A percentile compares a stretch with the other conserved stretches of the same genome.
Conservation (phyloP, 1,284 basidiomycete genomes). For the Rhodotorula sp. region DNA sequence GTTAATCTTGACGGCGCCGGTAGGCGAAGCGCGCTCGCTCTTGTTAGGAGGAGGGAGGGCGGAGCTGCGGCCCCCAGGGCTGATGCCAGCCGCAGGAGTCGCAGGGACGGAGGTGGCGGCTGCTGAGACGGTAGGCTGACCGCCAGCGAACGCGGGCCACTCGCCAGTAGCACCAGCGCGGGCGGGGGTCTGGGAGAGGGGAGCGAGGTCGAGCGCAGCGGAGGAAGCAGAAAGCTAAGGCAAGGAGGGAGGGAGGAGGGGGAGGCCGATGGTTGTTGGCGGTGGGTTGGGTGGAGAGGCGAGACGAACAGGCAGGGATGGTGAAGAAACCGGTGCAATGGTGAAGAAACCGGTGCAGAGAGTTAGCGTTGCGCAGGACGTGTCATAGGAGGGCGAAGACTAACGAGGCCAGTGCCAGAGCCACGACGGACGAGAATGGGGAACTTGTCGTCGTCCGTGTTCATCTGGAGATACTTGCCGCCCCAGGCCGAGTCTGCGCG, state of each 20-base stretch:
- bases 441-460: conserved; percentile 82
- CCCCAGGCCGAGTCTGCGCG: conserved; percentile 56
- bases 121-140: conserved; percentile 22
- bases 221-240: conserved; percentile 71
- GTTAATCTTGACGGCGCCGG: conserved; percentile 16
- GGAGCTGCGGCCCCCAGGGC: conserved; percentile 11
- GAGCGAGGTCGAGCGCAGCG: conserved; percentile 86
- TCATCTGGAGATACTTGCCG: conserved; percentile 84
- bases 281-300: not conserved
- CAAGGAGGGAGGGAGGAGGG: not conserved
- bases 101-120: conserved; percentile 20
- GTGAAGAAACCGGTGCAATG: not conserved
- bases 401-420: conserved; percentile 20
- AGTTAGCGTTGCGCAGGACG: not conserved
- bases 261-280: not conserved
- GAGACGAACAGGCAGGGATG: not conserved
- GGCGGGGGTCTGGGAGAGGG: conserved; percentile 71
- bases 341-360: not conserved
- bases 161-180: conserved; percentile 55
- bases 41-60: conserved; percentile 8
- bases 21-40: conserved; percentile 15
- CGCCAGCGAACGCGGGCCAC: conserved; percentile 77
- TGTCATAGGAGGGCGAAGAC: not conserved
- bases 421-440: conserved; percentile 54
- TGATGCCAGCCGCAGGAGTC: conserved; percentile 22